These are phyloP conservation scores for Peronospora farinosa DNA, from an alignment of 352 stramenopile species.

Conservation along the genomic window DNA sequence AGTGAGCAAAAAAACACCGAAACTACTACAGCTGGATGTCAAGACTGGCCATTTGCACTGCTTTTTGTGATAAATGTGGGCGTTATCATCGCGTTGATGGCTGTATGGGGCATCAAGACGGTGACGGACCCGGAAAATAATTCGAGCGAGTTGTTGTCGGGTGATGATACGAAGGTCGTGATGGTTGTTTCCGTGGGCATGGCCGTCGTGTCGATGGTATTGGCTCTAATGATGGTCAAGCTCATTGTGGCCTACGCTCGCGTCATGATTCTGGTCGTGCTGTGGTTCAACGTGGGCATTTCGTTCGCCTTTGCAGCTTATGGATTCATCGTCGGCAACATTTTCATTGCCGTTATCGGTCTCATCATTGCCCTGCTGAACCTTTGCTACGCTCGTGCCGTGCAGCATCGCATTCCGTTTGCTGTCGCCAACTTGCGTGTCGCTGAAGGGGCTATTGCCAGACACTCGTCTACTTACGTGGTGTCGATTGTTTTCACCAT, in stretches of 20 bases:
- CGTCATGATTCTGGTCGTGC: constrained; percentile 79
- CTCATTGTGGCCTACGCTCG: constrained; percentile 73
- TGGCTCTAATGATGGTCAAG: constrained; percentile 65
- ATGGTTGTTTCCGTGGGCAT: constrained; percentile 50
- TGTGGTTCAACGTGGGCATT: constrained; percentile 83
- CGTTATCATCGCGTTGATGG: constrained; percentile 62
- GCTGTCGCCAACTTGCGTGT: constrained; percentile 89
- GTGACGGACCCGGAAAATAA: constrained; percentile 39
- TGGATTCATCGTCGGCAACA: constrained; percentile 58
- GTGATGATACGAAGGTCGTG: constrained; percentile 54
- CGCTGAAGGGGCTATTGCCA: constrained; percentile 83
- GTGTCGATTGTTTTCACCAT: constrained; percentile 84
- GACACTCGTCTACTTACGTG: constrained; percentile 84
- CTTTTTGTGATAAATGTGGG: constrained; percentile 74
- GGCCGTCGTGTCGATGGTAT: constrained; percentile 49
- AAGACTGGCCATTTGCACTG: constrained; percentile 76
- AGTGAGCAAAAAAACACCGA: constrained; percentile 29
- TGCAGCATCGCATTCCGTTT: constrained; percentile 90
- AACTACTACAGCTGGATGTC: constrained; percentile 37
- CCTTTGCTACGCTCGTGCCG: constrained; percentile 81
- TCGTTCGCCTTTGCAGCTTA: constrained; percentile 58
- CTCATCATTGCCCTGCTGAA: constrained; percentile 58
- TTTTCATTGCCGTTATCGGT: constrained; percentile 65
- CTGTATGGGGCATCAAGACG: constrained; percentile 61
- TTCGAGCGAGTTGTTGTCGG: constrained; percentile 40